A percentile compares a stretch with the other conserved stretches of the same genome.
phyloP scores from a whole-genome alignment of 352 stramenopile genomes.

The Phytophthora sojae region DNA sequence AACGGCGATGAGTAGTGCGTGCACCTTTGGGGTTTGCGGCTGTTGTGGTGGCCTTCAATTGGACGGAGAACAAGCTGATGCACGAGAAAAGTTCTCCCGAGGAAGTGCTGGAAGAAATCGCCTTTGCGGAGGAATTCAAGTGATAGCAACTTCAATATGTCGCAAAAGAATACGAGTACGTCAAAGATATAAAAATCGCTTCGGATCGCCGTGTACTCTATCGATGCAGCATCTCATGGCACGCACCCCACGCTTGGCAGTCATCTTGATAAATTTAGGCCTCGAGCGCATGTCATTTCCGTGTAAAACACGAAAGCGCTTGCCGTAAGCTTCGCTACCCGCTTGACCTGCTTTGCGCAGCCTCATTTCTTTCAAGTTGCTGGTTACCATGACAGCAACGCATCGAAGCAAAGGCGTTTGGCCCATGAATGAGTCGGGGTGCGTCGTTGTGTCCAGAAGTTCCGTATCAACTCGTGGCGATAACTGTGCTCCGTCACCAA shows the following conservation, averaged over 20 bases:
- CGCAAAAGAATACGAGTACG: too few relatives aligned
- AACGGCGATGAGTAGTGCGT: constrained; percentile 35
- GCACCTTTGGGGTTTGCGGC: constrained; percentile 49
- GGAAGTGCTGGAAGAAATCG: constrained; percentile 55
- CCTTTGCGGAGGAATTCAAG: constrained; percentile 53
- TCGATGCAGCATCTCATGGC: neutral
- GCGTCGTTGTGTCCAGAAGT: neutral
- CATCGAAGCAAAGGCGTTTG: neutral
- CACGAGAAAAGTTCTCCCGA: constrained; percentile 37
- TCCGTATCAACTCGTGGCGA: neutral
- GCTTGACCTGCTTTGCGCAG: neutral
- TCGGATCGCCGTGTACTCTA: neutral
- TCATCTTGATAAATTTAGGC: neutral
- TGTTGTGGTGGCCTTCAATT: constrained; percentile 51
- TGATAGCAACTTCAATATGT: neutral
- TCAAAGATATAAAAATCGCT: neutral
- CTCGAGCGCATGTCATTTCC: neutral
- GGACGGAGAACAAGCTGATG: constrained; percentile 36
- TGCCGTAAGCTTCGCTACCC: neutral
- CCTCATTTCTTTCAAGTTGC: too few relatives aligned
- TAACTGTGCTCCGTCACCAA: neutral
- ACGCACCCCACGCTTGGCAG: too few relatives aligned
- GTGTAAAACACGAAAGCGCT: neutral
- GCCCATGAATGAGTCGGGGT: neutral
- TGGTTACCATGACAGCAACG: neutral